Percentiles rank a stretch among this genome's conserved stretches.
These are phyloP conservation scores for Beauveria sp. DNA, from an alignment of 2,329 filamentous ascomycete genomes.

Conservation along the genomic window DNA sequence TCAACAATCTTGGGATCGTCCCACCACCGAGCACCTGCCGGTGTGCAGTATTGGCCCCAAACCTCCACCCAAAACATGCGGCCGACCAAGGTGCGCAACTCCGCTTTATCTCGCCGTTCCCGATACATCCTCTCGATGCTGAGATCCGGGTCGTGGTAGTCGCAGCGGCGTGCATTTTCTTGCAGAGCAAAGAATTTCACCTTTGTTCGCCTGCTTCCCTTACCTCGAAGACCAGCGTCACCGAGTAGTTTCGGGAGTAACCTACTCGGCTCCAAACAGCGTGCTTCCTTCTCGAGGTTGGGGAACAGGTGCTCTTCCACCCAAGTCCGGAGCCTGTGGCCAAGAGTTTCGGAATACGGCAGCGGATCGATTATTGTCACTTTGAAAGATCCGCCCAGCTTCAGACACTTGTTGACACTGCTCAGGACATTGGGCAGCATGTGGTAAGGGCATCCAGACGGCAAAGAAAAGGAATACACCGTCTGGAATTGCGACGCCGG, in stretches of 20 bases:
- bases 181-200: conserved; percentile 42
- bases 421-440: conserved; percentile 43
- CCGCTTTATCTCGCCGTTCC: conserved; percentile 30
- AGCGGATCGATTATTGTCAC: conserved; percentile 56
- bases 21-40: conserved; percentile 50
- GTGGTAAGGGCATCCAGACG: conserved; percentile 42
- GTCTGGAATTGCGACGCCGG: conserved; percentile 37
- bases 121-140: conserved; percentile 15
- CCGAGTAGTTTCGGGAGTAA: conserved; percentile 53
- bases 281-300: conserved; percentile 50
- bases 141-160: conserved; percentile 17
- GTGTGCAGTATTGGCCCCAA: conserved; percentile 46
- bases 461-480: conserved; percentile 47
- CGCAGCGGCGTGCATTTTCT: conserved; percentile 19
- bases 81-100: conserved; percentile 45
- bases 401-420: conserved; percentile 36
- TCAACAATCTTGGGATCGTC: conserved; percentile 46
- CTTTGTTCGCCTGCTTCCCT: conserved; percentile 39
- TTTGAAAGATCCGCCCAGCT: conserved; percentile 45
- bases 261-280: conserved; percentile 51
- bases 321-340: conserved; percentile 52
- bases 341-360: conserved; percentile 47
- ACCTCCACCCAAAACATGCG: conserved; percentile 54
- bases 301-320: conserved; percentile 52
- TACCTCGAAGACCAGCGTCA: conserved; percentile 43